Base-by-base conservation (phyloP, 2,329 filamentous ascomycete genomes). In the Claviceps pazoutovae region DNA sequence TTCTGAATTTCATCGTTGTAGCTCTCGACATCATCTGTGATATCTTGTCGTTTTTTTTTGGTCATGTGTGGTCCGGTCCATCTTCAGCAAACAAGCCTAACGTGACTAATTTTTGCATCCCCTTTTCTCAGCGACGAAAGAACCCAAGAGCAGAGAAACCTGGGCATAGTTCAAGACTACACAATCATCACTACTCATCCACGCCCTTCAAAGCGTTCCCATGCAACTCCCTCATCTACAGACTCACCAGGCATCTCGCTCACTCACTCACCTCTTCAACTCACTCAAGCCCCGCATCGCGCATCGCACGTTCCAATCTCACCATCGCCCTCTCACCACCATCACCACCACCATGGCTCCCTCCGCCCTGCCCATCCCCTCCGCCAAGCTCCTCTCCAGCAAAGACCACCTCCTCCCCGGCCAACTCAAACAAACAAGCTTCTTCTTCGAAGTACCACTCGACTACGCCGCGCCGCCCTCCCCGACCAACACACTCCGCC, bases 361-460 rank as follows among this genome's bases (percentile, higher is more conserved):
- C 36, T 39, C 49, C 13, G 49, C 49, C 21, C 53, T 61, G 17
- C 51, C 59, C 44, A 65, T 71, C 26, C 61, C 62, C 5, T 59
- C 66, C 14, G 71, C 71, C 46, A 65, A 63, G 56, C 61, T 72
- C 49, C 46, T 71, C 46, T 68, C 66, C 59, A 70, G 66, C 58
- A 71, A 67, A 49, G 67, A 68, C 4, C 73, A 76, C 56, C 54
- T 66, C 43, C 51, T 69, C n/a, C 69, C 69, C 30, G 88, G 88
- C 48, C 84, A 83, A 62, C 74, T 94, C 46, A 74, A 78, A 54
- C 78, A 94, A 55, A 85, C 85, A 2, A 89, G 95, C 65, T 76
- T 91, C 61, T 85, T 88, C 72, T 95, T 95, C 67, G 78, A 88
- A 58, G 89, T 95, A 11, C 89, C 90, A 3, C 75, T 87, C 55